Percentiles rank a stretch among this genome's conserved stretches.
Conservation (phyloP, 23 red algal genomes). For the Agarophyton chilense region DNA sequence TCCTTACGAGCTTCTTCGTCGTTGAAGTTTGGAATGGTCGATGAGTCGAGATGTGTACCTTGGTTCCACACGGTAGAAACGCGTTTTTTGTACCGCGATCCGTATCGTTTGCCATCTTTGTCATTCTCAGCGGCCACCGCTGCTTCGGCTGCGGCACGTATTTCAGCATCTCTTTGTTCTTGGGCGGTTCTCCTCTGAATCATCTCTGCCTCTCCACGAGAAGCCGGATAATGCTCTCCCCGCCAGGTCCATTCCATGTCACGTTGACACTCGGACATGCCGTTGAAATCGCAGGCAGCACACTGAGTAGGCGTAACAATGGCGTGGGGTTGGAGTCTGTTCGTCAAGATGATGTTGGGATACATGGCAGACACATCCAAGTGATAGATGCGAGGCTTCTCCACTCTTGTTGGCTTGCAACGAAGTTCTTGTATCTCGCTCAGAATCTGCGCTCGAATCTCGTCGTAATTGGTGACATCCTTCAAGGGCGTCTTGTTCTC, state of each 20-base stretch:
- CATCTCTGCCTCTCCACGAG: constrained; percentile 88
- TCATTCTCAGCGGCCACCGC: neutral
- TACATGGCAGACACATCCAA: constrained; percentile 99
- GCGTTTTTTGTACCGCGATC: constrained; percentile 9
- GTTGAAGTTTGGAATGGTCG: constrained; percentile 52
- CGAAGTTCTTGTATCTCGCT: constrained; percentile 62
- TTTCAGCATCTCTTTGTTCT: constrained; percentile 48
- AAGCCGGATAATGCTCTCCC: constrained; percentile 92
- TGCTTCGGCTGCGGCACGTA: neutral
- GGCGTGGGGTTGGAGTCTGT: constrained; percentile 96
- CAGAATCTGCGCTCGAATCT: constrained; percentile 60
- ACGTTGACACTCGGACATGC: constrained; percentile 82
- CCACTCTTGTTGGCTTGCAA: constrained; percentile 24
- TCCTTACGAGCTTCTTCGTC: constrained; percentile 66
- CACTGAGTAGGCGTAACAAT: constrained; percentile 82
- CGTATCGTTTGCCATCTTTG: neutral
- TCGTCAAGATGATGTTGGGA: constrained; percentile 99
- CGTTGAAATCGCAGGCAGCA: constrained; percentile 95
- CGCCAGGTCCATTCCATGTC: constrained; percentile 98
- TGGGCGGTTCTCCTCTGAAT: constrained; percentile 67
- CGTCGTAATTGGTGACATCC: constrained; percentile 87
- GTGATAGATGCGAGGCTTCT: constrained; percentile 93
- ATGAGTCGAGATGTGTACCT: neutral
- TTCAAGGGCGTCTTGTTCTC: constrained; percentile 53
- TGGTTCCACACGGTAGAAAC: neutral